Percentiles rank a stretch among this genome's conserved stretches.
These are phyloP conservation scores for Sindora glabra DNA, from an alignment of 306 rosid species.

Conservation along the genomic window DNA sequence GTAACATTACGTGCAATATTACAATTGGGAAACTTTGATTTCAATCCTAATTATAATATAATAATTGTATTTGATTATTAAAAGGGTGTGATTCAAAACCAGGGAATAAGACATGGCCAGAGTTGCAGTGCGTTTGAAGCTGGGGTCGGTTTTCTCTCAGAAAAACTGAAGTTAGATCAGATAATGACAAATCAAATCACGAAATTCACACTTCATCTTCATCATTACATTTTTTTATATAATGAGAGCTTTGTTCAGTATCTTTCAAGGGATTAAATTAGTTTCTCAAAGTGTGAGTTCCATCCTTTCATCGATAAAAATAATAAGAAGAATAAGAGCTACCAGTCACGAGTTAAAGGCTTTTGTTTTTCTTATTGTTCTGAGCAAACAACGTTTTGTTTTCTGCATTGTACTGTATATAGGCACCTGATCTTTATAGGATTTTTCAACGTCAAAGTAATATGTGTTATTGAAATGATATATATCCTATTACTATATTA, in stretches of 20 bases:
- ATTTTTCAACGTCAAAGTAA: too few species aligned
- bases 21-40: too few species aligned
- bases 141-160: constrained; percentile 13
- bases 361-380: too few species aligned
- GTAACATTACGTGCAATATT: too few species aligned
- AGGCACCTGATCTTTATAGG: too few species aligned
- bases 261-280: constrained; percentile 5
- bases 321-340: too few species aligned
- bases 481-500: too few species aligned
- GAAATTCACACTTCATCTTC: constrained; percentile 17
- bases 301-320: background rate
- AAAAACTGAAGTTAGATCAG: constrained; percentile 21
- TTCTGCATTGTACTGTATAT: too few species aligned
- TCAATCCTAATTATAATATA: background rate
- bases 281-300: background rate
- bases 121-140: constrained; percentile 25
- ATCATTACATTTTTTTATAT: background rate
- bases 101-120: constrained; percentile 51
- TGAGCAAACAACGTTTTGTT: too few species aligned
- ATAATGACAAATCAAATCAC: constrained; percentile 21
- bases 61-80: background rate
- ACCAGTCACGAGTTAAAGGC: too few species aligned
- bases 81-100: constrained; percentile 22
- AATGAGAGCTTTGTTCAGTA: constrained; percentile 9
- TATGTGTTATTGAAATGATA: too few species aligned